Base-by-base conservation (phyloP, 331 rosid species). In the Cucumis variabilis region DNA sequence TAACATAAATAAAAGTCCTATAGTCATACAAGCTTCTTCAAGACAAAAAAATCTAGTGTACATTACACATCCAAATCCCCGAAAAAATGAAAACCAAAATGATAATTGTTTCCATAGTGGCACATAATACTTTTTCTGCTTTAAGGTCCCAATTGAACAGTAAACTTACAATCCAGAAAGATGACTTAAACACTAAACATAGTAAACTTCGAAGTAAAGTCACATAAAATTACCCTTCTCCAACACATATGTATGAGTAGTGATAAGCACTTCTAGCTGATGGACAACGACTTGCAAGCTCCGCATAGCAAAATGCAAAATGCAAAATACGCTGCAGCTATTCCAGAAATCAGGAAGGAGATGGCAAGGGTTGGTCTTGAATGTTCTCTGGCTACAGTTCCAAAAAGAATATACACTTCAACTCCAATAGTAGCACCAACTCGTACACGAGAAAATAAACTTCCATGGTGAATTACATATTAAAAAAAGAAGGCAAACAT, bases 201-300 rank as follows among this genome's bases (percentile, higher is more conserved):
- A 46, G 27, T 17, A 51, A 79, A 25, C 50, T 20, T 17, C 70
- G 19, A 58, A 80, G 70, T 28, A 80, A 53, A 76, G 68, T 24
- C 83, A 53, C 23, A 20, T 28, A 66, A 86, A 90, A 76, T 87
- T 90, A 96, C 99, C 98, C 98, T 93, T 96, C 99, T 81, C 99
- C 99, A 67, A 94, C 89, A 83, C 96, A 96, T 86, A 94, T 93
- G 90, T 94, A 96, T 10, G 99, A 89, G 87, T 96, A 96, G 88
- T 94, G 99, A 88, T 96, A 96, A 30, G 99, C 99, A 72, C 98
- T 96, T 28, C 99, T 98, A 24, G 99, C 98, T 33, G 98, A 95
- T 66, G 99, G 98, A 66, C 95, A 96, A 2, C 99, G 95, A 87
- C 99, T 94, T 9, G 98, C 90, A 69, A 96, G 94, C 90, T 95